Percentiles rank a stretch among this genome's conserved stretches.
Conservation (phyloP, 345 rosid species). For the Pseudoturritis turrita region DNA sequence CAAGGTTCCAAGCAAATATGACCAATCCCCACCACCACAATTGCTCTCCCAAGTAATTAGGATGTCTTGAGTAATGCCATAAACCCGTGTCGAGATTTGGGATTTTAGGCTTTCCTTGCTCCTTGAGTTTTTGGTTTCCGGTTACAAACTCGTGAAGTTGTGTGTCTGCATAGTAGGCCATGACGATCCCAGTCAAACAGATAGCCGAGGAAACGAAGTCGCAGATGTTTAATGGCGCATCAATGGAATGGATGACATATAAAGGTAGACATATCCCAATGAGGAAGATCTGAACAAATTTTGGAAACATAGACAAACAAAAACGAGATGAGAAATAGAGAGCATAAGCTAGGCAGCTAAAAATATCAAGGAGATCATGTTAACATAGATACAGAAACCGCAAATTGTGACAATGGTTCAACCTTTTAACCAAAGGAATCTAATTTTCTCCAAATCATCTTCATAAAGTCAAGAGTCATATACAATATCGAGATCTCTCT, state of each 20-base stretch:
- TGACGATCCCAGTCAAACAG: constrained; percentile 56
- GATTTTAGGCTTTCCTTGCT: constrained; percentile 64
- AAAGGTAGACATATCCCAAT: constrained; percentile 77
- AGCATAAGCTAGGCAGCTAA: neutral
- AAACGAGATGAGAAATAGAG: constrained; percentile 1
- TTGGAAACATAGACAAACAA: neutral
- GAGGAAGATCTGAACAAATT: constrained; percentile 60
- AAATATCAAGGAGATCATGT: neutral
- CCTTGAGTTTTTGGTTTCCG: constrained; percentile 58
- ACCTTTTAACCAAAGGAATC: neutral
- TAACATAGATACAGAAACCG: neutral
- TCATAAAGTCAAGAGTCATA: neutral
- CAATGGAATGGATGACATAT: constrained; percentile 54
- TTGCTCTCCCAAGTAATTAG: constrained; percentile 94
- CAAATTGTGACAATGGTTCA: neutral
- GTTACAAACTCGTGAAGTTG: constrained; percentile 76
- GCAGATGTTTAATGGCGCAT: constrained; percentile 57
- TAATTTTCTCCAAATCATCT: neutral
- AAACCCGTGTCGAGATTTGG: constrained; percentile 73
- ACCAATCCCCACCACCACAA: constrained; percentile 98
- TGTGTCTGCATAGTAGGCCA: constrained; percentile 78
- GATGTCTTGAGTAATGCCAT: constrained; percentile 86
- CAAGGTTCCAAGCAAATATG: constrained; percentile 80
- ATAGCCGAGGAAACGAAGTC: constrained; percentile 59
- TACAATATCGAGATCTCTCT: neutral